Evolutionary conservation across 2,329 filamentous ascomycete genomes (phyloP).

Genomic region (Herpotrichia juniperi): DNA sequence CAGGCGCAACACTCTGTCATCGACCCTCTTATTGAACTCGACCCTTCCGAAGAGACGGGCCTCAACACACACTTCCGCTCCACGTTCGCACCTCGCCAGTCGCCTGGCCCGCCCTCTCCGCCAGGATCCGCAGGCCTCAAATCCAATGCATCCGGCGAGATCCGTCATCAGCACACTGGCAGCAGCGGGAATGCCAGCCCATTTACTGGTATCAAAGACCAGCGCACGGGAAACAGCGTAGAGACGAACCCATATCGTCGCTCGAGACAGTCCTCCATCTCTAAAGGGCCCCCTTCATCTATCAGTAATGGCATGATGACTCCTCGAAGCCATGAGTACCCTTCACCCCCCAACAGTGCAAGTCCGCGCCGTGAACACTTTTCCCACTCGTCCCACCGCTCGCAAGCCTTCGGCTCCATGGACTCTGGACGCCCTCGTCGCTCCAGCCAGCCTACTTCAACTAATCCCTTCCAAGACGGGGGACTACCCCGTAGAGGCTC

Average conservation of each 20-base stretch:
- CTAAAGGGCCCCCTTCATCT: conserved; percentile 26
- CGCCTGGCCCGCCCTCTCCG: conserved; percentile 33
- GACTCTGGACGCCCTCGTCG: conserved; percentile 38
- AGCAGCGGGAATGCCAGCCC: conserved; percentile 50
- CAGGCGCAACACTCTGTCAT: conserved; percentile 72
- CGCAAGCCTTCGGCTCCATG: conserved; percentile 37
- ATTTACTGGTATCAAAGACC: conserved; percentile 27
- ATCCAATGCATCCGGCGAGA: conserved; percentile 32
- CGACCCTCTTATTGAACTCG: conserved; percentile 70
- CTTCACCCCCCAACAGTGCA: conserved; percentile 61
- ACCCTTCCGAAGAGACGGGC: conserved; percentile 71
- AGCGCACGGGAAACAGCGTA: conserved; percentile 44
- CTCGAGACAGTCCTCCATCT: conserved; percentile 35
- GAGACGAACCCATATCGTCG: conserved; percentile 53
- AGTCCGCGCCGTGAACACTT: conserved; percentile 55
- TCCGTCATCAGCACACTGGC: conserved; percentile 41
- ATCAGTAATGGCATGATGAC: conserved; percentile 19
- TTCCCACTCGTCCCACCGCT: conserved; percentile 37
- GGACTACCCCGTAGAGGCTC: conserved; percentile 54
- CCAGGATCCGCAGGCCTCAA: conserved; percentile 38
- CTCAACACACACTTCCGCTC: conserved; percentile 63
- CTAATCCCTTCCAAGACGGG: conserved; percentile 29
- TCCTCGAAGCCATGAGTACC: conserved; percentile 46
- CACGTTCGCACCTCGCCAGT: conserved; percentile 48
- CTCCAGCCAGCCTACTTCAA: conserved; percentile 37